A percentile compares a stretch with the other conserved stretches of the same genome.
Conservation (phyloP, 2,329 filamentous ascomycete genomes). For the Trichoderma koningii region DNA sequence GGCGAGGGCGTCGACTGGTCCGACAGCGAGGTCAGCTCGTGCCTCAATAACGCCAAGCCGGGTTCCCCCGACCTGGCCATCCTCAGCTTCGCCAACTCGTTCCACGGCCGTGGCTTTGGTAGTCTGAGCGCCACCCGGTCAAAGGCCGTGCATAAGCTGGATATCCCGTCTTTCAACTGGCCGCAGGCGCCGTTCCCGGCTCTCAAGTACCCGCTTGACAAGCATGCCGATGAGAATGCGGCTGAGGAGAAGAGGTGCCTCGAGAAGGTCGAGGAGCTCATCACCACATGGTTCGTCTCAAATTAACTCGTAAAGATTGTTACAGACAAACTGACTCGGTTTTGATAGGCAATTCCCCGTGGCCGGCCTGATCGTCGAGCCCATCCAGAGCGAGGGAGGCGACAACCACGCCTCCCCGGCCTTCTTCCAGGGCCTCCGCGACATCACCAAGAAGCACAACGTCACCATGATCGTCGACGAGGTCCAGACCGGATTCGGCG, state of each 20-base stretch:
- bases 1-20: slow-evolving; percentile 71
- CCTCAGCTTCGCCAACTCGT: slow-evolving; percentile 74
- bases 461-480: slow-evolving; percentile 80
- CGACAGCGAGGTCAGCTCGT: slow-evolving; percentile 64
- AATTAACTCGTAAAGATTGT: too few relatives aligned
- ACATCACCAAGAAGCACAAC: slow-evolving; percentile 68
- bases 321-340: not conserved
- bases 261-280: slow-evolving; percentile 69
- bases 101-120: slow-evolving; percentile 81
- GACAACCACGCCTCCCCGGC: slow-evolving; percentile 79
- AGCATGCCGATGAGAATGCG: slow-evolving; percentile 68
- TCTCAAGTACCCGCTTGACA: slow-evolving; percentile 74
- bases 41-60: slow-evolving; percentile 72
- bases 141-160: slow-evolving; percentile 83
- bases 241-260: slow-evolving; percentile 73
- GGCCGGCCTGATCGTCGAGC: slow-evolving; percentile 74
- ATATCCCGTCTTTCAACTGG: slow-evolving; percentile 88
- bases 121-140: slow-evolving; percentile 76
- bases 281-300: slow-evolving; percentile 54
- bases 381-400: slow-evolving; percentile 80
- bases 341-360: slow-evolving; percentile 62
- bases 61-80: slow-evolving; percentile 76
- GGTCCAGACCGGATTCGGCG: slow-evolving; percentile 75
- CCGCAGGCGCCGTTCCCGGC: slow-evolving; percentile 79
- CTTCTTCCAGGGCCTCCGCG: slow-evolving; percentile 76